Evolutionary conservation across 2,329 filamentous ascomycete species (phyloP).

Genomic region (Phoma sp.): DNA sequence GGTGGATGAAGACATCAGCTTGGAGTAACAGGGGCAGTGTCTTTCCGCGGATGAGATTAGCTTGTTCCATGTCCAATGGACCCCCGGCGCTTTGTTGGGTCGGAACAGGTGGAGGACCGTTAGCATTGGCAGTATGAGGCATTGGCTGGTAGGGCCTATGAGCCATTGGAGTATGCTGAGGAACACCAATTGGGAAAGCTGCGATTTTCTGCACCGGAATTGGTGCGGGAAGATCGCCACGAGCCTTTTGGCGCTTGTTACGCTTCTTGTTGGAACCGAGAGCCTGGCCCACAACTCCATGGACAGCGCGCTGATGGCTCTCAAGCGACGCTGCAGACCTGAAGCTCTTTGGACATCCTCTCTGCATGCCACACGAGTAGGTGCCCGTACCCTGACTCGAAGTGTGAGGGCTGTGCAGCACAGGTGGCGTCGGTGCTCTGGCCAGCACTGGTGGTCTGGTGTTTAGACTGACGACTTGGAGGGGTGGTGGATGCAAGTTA

Average conservation of each 20-base stretch:
- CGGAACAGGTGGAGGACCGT: neutral
- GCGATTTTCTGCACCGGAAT: neutral
- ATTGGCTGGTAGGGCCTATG: neutral
- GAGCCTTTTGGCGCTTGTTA: neutral
- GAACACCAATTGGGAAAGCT: neutral
- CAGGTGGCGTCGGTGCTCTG: neutral
- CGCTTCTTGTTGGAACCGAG: constrained; percentile 24
- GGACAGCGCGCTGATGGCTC: constrained; percentile 31
- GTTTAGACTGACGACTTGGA: neutral
- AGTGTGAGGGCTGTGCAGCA: too few species aligned
- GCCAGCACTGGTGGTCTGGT: neutral
- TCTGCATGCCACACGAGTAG: too few species aligned
- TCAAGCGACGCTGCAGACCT: too few species aligned
- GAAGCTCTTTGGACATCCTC: too few species aligned
- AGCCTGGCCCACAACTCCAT: constrained; percentile 29
- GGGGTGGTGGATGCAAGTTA: neutral
- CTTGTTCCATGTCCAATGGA: constrained; percentile 34
- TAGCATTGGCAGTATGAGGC: neutral
- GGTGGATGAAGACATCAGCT: constrained; percentile 34
- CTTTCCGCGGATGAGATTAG: constrained; percentile 29
- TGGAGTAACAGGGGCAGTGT: constrained; percentile 38
- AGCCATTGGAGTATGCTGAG: neutral
- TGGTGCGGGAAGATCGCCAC: neutral
- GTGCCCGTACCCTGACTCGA: too few species aligned
- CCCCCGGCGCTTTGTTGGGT: constrained; percentile 16